These are phyloP conservation scores for Diplodia intermedia DNA, from an alignment of 2,329 filamentous ascomycete genomes.

Conservation along the genomic window DNA sequence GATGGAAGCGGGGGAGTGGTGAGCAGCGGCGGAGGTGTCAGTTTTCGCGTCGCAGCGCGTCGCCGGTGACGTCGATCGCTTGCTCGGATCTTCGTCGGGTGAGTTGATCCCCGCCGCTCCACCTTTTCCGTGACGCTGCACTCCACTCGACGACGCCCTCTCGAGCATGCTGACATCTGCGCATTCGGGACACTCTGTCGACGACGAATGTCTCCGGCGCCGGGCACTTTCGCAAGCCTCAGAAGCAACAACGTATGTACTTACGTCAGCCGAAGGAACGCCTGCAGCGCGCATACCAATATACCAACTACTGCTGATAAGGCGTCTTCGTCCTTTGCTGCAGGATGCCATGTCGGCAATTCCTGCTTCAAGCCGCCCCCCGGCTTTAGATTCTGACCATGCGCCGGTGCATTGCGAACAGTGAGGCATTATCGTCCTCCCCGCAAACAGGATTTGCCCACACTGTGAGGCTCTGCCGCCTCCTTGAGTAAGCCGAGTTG, in stretches of 20 bases:
- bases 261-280: conserved; percentile 14
- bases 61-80: conserved; percentile 23
- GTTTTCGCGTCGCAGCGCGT: conserved; percentile 23
- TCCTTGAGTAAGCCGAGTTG: neutral
- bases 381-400: neutral
- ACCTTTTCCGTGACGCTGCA: too few relatives aligned
- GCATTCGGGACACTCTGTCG: neutral
- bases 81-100: conserved; percentile 3
- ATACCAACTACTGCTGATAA: neutral
- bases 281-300: neutral
- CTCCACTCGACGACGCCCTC: too few relatives aligned
- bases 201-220: neutral
- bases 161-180: neutral
- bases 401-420: neutral
- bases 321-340: neutral
- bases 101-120: neutral
- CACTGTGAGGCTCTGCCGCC: neutral
- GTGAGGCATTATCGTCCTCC: neutral
- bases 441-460: neutral
- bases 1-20: neutral
- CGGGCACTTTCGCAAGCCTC: neutral
- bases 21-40: neutral
- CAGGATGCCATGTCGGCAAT: neutral
- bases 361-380: neutral
- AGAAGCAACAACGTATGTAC: neutral